Base-by-base conservation (phyloP, 768 basidiomycete genomes). In the Podaxis sp. region DNA sequence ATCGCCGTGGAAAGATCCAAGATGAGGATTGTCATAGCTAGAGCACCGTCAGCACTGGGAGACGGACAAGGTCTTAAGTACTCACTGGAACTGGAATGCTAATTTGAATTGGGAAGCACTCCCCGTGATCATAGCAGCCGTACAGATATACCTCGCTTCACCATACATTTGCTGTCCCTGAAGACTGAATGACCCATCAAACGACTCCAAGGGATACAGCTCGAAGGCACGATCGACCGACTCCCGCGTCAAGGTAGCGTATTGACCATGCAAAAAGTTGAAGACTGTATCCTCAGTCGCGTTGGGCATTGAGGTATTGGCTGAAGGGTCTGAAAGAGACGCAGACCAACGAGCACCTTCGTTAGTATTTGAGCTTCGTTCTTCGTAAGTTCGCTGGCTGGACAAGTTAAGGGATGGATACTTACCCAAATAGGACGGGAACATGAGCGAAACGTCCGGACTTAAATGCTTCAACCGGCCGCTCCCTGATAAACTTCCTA, bases 121-220 rank as follows among this genome's bases (percentile, higher is more conserved):
- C 9, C 72, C 73, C 0, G 74, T 66, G 51, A 80, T 73, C 69
- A 79, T 66, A 12, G 66, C 66, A 13, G 79, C 77, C 7, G 74
- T 75, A 62, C 79, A 80, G n/a, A 80, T 79, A 55, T 78, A 80
- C 54, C 79, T 66, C 57, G 72, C 72, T 59, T 80, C 79, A 29
- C 79, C 79, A 63, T 80, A 80, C 76, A 80, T 80, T 63, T 78
- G 77, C 54, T 79, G 77, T 8, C 73, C 77, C 63, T 79, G 78
- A 8, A 76, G 68, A 57, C 76, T 75, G 37, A 77, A 72, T 6
- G 74, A 76, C 11, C 64, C 67, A 37, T 69, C 64, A 66, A 71
- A 80, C 46, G 71, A 70, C 4, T 64, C 57, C 22, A 79, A 62
- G 0, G 79, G 77, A 59, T 80, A 80, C 7, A 73, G 66, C 4